Conservation (phyloP, 2,329 filamentous ascomycete species). For the Zasmidium angulare region DNA sequence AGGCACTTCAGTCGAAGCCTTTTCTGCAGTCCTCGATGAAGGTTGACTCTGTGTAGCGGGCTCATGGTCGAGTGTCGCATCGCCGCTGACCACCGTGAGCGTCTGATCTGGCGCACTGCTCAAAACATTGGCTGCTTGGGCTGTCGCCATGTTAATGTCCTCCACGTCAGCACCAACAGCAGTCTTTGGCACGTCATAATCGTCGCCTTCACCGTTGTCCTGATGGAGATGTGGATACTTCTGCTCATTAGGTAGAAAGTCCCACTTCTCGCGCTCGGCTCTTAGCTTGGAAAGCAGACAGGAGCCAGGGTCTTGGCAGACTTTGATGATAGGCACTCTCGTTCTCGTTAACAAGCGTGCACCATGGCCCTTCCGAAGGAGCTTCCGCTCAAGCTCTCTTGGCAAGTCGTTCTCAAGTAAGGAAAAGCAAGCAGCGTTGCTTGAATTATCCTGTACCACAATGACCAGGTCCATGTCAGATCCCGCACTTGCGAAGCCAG, state of each 20-base stretch:
- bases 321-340: constrained; percentile 82
- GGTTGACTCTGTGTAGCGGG: no score
- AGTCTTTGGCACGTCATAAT: neutral
- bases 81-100: no score
- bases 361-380: constrained; percentile 71
- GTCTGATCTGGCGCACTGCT: no score
- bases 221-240: constrained; percentile 40
- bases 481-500: constrained; percentile 82
- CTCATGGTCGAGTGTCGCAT: no score
- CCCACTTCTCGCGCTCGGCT: constrained; percentile 70
- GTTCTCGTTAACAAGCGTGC: constrained; percentile 76
- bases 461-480: constrained; percentile 89
- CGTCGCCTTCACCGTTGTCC: constrained; percentile 20
- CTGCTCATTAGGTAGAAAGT: constrained; percentile 52
- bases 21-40: no score
- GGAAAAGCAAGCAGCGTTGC: constrained; percentile 28
- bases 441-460: constrained; percentile 52
- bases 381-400: constrained; percentile 70
- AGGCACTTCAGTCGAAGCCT: neutral
- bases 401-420: constrained; percentile 62
- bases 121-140: neutral
- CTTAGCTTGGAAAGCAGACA: constrained; percentile 61
- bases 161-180: neutral
- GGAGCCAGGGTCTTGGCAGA: constrained; percentile 69
- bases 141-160: neutral